Conservation (phyloP, 331 rosid species). For the Stylosanthes scabra region DNA sequence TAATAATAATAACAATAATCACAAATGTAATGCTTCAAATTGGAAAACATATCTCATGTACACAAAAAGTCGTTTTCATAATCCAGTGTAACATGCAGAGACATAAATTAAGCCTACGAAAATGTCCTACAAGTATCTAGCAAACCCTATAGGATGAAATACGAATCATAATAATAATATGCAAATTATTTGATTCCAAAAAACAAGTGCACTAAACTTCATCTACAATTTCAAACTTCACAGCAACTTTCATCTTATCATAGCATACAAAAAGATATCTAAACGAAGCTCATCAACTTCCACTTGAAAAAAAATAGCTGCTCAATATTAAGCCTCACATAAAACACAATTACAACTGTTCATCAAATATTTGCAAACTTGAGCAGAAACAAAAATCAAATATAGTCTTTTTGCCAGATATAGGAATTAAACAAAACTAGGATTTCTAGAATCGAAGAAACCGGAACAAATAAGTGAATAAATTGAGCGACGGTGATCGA, state of each 20-base stretch:
- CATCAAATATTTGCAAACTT: neutral
- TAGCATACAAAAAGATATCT: neutral
- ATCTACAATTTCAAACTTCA: neutral
- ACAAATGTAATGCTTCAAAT: neutral
- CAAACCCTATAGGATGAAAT: neutral
- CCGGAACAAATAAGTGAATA: neutral
- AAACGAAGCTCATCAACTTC: neutral
- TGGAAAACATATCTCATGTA: conserved; percentile 11
- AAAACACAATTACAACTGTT: neutral
- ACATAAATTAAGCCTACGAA: conserved; percentile 17
- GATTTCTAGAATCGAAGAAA: conserved; percentile 6
- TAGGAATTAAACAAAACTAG: neutral
- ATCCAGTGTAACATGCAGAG: neutral
- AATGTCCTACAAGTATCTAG: neutral
- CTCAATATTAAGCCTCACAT: neutral
- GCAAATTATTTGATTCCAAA: neutral
- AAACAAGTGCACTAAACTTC: neutral
- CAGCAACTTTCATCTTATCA: neutral
- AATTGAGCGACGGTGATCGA: neutral
- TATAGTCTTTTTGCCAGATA: neutral
- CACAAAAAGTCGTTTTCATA: conserved; percentile 4
- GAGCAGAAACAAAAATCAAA: neutral
- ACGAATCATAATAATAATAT: neutral
- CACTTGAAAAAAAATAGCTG: conserved; percentile 5
- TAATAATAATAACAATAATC: neutral